phyloP scores from a whole-genome alignment of 148 eudicot genomes.

The Agrostemma githago region DNA sequence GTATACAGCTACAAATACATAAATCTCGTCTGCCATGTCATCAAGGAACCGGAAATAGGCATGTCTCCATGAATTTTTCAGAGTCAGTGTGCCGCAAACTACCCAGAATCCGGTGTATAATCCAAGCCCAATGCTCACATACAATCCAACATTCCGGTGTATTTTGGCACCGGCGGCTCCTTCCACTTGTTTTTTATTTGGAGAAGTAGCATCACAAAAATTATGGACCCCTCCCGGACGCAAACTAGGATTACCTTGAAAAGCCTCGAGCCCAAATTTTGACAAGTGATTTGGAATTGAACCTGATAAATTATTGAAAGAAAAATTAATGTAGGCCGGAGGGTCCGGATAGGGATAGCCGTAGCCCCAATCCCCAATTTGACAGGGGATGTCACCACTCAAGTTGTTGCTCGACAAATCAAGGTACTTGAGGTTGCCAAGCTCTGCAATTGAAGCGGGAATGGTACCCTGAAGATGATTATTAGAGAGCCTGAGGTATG shows the following conservation, averaged over 20 bases:
- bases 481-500: background rate
- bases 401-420: background rate
- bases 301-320: background rate
- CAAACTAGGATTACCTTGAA: conserved; percentile 3
- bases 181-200: background rate
- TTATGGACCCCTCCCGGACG: too few species aligned
- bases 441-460: background rate
- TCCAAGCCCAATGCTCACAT: background rate
- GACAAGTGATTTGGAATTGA: background rate
- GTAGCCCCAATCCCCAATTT: background rate
- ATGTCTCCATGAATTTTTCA: conserved; percentile 2
- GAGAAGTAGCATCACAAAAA: too few species aligned
- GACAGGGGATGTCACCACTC: background rate
- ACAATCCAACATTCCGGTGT: background rate
- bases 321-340: background rate
- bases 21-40: background rate
- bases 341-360: too few species aligned
- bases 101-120: conserved; percentile 3
- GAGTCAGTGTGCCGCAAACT: background rate
- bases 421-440: background rate
- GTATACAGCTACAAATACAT: background rate
- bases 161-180: background rate
- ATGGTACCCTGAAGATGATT: background rate
- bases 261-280: background rate
- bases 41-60: conserved; percentile 6